Percentiles rank a stretch among this genome's conserved stretches.
These are phyloP conservation scores for Epichloe gansuensis DNA, from an alignment of 2,329 filamentous ascomycete species.

Conservation along the genomic window DNA sequence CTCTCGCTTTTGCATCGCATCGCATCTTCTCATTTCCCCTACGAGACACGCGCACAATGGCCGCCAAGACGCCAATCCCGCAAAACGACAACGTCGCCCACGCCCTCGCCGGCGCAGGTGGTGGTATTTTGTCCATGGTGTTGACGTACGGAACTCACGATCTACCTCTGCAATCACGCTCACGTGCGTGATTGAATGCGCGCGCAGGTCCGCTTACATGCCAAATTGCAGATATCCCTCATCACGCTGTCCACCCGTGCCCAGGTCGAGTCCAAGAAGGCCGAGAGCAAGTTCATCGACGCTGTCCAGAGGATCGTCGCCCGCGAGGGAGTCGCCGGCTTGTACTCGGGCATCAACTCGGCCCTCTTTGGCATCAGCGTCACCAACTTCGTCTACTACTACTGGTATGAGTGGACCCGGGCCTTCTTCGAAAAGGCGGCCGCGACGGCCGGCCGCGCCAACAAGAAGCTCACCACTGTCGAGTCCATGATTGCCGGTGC, in stretches of 20 bases:
- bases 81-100: constrained; percentile 96
- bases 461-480: constrained; percentile 74
- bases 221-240: constrained; percentile 63
- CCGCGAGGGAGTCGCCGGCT: constrained; percentile 76
- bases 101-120: constrained; percentile 83
- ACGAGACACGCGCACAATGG: constrained; percentile 12
- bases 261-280: constrained; percentile 92
- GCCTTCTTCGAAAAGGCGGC: constrained; percentile 75
- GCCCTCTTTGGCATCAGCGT: constrained; percentile 95
- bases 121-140: constrained; percentile 89
- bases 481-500: constrained; percentile 95
- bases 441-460: constrained; percentile 56
- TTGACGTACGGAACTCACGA: constrained; percentile 56
- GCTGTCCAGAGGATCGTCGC: constrained; percentile 79
- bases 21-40: not conserved
- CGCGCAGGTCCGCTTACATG: not conserved
- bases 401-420: constrained; percentile 98
- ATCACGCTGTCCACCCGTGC: constrained; percentile 96
- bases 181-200: not conserved
- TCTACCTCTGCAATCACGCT: too few relatives aligned
- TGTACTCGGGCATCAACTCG: constrained; percentile 88
- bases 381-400: constrained; percentile 99
- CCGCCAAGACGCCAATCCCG: constrained; percentile 53
- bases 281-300: constrained; percentile 70
- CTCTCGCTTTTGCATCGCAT: not conserved